Conservation (phyloP, 164 flowering plant species). For the Kingdonia uniflora region DNA sequence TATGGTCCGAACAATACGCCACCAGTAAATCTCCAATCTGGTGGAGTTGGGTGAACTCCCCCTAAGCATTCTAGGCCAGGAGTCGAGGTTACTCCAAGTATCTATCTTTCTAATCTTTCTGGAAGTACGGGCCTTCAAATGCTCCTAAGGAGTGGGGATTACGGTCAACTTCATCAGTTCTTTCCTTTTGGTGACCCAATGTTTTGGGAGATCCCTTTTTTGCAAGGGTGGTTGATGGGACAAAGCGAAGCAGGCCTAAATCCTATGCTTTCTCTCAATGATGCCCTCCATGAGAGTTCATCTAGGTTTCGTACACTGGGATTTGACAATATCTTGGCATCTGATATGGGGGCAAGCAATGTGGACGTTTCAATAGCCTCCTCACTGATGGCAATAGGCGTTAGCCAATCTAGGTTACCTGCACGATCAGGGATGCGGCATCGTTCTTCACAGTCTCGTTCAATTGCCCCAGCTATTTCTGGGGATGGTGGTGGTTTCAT, state of each 20-base stretch:
- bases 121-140: slow-evolving; percentile 18
- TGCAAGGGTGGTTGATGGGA: slow-evolving; percentile 91
- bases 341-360: slow-evolving; percentile 15
- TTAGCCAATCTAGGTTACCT: slow-evolving; percentile 24
- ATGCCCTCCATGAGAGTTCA: slow-evolving; percentile 25
- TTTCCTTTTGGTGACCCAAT: slow-evolving; percentile 51
- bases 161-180: slow-evolving; percentile 33
- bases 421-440: slow-evolving; percentile 46
- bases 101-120: slow-evolving; percentile 16
- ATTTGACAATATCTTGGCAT: slow-evolving; percentile 10
- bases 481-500: slow-evolving; percentile 30
- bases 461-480: slow-evolving; percentile 22
- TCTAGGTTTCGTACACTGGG: slow-evolving; percentile 20
- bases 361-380: slow-evolving; percentile 22
- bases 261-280: slow-evolving; percentile 23
- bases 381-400: slow-evolving; percentile 19
- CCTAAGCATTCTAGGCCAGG: slow-evolving; percentile 11
- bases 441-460: slow-evolving; percentile 39
- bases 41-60: slow-evolving; percentile 9
- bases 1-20: slow-evolving; percentile 8
- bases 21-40: slow-evolving; percentile 6
- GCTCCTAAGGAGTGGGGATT: slow-evolving; percentile 23
- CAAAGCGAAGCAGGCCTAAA: slow-evolving; percentile 66
- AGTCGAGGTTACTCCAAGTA: slow-evolving; percentile 11
- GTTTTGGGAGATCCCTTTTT: slow-evolving; percentile 77